Conservation (phyloP, 2,329 filamentous ascomycete genomes). For the Pseudocercospora pini-densiflorae region DNA sequence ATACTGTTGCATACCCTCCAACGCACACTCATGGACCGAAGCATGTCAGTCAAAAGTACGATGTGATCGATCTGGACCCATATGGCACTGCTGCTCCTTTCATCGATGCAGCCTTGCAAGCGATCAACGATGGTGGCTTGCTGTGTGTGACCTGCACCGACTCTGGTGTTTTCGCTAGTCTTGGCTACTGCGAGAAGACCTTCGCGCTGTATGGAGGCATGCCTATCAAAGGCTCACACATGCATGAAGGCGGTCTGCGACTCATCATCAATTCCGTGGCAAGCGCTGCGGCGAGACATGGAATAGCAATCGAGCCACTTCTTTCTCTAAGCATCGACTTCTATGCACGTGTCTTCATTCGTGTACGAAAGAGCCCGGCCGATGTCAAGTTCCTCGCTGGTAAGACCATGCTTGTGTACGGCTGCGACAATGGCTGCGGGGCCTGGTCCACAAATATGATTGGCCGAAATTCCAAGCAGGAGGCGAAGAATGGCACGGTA, state of each 20-base stretch:
- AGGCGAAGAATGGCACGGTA: slow-evolving; percentile 68
- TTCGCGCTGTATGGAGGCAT: slow-evolving; percentile 92
- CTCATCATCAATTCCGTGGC: slow-evolving; percentile 84
- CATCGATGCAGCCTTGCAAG: slow-evolving; percentile 86
- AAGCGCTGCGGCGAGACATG: slow-evolving; percentile 79
- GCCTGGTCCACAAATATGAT: slow-evolving; percentile 85
- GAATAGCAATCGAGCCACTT: slow-evolving; percentile 85
- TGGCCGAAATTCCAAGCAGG: slow-evolving; percentile 67
- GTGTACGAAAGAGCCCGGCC: slow-evolving; percentile 76
- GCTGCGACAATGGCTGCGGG: slow-evolving; percentile 89
- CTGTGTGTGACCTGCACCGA: slow-evolving; percentile 97
- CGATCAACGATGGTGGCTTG: slow-evolving; percentile 84
- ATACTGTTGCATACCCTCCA: slow-evolving; percentile 54
- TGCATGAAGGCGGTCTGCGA: slow-evolving; percentile 87
- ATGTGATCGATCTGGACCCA: slow-evolving; percentile 95
- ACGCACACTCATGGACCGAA: slow-evolving; percentile 39
- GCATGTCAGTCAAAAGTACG: slow-evolving; percentile 64
- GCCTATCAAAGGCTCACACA: slow-evolving; percentile 81
- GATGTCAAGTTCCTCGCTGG: slow-evolving; percentile 89
- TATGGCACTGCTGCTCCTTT: slow-evolving; percentile 95
- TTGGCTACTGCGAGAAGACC: slow-evolving; percentile 91
- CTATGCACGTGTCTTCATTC: slow-evolving; percentile 87
- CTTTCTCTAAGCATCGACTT: slow-evolving; percentile 96
- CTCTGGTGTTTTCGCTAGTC: slow-evolving; percentile 91
- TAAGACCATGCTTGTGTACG: slow-evolving; percentile 92